Evolutionary conservation across 1,284 basidiomycete genomes (phyloP).

Genomic region (Wolfiporia cocos): DNA sequence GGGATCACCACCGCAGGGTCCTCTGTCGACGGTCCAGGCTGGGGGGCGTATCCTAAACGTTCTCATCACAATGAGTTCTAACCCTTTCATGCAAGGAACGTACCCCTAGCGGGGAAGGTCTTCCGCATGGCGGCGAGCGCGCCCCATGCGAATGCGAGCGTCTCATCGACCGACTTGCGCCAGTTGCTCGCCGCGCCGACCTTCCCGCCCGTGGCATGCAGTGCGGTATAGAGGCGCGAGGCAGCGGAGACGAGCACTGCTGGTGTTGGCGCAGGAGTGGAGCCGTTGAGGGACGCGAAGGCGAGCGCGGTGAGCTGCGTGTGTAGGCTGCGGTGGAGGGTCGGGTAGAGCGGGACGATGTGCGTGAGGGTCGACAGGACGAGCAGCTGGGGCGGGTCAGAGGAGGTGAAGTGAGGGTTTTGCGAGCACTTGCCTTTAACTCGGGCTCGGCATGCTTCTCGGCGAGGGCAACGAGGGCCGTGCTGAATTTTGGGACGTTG

Average conservation of each 20-base stretch:
- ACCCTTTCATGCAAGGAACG: too few relatives aligned
- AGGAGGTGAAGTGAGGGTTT: not conserved
- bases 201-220: slow-evolving; percentile 72
- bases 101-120: slow-evolving; percentile 40
- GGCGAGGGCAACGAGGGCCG: slow-evolving; percentile 46
- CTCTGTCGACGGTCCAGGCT: slow-evolving; percentile 13
- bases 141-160: slow-evolving; percentile 53
- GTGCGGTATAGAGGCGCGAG: slow-evolving; percentile 48
- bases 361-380: slow-evolving; percentile 46
- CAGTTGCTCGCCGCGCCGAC: slow-evolving; percentile 64
- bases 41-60: too few relatives aligned
- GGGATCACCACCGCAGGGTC: slow-evolving; percentile 41
- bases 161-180: slow-evolving; percentile 68
- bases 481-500: slow-evolving; percentile 63
- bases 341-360: slow-evolving; percentile 60
- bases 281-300: slow-evolving; percentile 51
- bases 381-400: slow-evolving; percentile 35
- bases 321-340: slow-evolving; percentile 50
- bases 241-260: slow-evolving; percentile 38
- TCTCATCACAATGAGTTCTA: too few relatives aligned
- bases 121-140: slow-evolving; percentile 52
- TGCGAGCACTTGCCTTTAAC: slow-evolving; percentile 38
- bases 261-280: slow-evolving; percentile 36
- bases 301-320: slow-evolving; percentile 43
- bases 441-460: slow-evolving; percentile 46